Base-by-base conservation (phyloP, 2,329 filamentous ascomycete genomes). In the Fusarium torreyae region DNA sequence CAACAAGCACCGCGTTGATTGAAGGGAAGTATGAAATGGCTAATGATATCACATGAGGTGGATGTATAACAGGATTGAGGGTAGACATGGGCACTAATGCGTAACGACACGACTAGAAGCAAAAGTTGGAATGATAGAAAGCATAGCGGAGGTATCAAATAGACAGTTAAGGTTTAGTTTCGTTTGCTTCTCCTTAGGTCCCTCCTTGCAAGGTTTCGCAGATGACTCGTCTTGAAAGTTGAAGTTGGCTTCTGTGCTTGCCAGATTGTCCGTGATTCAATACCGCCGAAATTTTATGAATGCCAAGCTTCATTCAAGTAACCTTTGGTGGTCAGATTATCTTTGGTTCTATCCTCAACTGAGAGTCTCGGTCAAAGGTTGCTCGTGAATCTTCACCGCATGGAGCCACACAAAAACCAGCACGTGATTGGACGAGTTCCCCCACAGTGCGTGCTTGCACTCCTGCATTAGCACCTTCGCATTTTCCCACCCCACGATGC, bases 1-100 rank as follows among this genome's bases (percentile, higher is more conserved):
- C 6, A 75, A 71, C 31, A 75, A 75, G 48, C 64, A 52, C 33
- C 57, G 73, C 8, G 71, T 75, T 44, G 73, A 75, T 54, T 75
- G 55, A 56, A 63, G 6, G 48, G 52, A 24, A 38, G 31, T 36
- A 61, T 24, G 49, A 63, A 24, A 20, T 20, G 33, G 46, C n/a
- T 39, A 38, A 65, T 44, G 49, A 18, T 18, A 57, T 22, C 26
- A 48, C 13, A 34, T 59, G 52, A 43, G 60, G 24, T 24, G 31
- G 48, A 44, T 34, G 7, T 52, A 17, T 18, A 52, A 7, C 11
- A 42, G 18, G 34, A 14, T 46, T 39, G 38, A 22, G 43, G 34
- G 49, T 44, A 51, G 48, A 56, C 14, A 40, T 58, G 46, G 43
- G 49, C 36, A 36, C 34, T 54, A 40, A 67, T 45, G 57, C 50